Conservation (phyloP, 2,329 filamentous ascomycete genomes). For the Trichoderma afroharzianum region DNA sequence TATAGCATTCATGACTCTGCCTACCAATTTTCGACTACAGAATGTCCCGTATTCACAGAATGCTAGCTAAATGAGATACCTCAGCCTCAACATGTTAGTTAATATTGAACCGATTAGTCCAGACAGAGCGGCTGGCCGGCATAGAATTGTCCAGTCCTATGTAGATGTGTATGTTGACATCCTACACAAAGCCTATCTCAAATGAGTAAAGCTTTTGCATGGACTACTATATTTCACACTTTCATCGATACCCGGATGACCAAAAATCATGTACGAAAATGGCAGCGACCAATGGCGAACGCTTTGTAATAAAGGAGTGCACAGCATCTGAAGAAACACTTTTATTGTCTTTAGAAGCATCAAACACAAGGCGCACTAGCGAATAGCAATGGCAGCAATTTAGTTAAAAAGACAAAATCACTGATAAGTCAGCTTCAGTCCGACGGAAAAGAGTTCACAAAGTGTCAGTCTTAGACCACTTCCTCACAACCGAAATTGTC, state of each 20-base stretch:
- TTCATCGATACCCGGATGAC: background rate
- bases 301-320: too few relatives aligned
- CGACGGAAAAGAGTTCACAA: too few relatives aligned
- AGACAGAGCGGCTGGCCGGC: background rate
- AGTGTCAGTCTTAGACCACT: too few relatives aligned
- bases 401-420: too few relatives aligned
- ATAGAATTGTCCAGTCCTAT: background rate
- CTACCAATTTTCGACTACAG: background rate
- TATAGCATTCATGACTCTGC: background rate
- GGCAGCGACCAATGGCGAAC: too few relatives aligned
- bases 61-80: background rate
- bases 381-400: too few relatives aligned
- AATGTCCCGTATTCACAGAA: background rate
- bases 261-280: background rate
- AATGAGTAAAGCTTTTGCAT: background rate
- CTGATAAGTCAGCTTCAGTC: too few relatives aligned
- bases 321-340: too few relatives aligned
- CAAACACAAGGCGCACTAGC: too few relatives aligned
- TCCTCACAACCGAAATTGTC: too few relatives aligned
- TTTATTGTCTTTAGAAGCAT: too few relatives aligned
- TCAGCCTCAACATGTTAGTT: background rate
- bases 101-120: background rate
- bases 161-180: too few relatives aligned
- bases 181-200: background rate
- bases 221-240: background rate